Base-by-base conservation (phyloP, 345 rosid species). In the Euclidium syriacum region DNA sequence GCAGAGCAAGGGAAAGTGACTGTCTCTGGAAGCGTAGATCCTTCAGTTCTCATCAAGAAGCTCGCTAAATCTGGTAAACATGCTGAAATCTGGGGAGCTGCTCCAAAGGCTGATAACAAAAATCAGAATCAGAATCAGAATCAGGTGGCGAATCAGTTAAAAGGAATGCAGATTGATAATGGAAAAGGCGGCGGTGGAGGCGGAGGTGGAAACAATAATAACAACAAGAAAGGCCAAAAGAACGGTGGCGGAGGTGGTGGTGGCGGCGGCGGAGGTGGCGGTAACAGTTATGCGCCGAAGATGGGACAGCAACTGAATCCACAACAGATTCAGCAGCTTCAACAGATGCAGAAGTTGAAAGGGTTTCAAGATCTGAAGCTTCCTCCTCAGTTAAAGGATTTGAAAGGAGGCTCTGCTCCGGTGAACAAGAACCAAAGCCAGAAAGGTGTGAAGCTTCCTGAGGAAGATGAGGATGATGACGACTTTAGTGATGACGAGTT, bases 31-130 rank as follows among this genome's bases (percentile, higher is more conserved):
- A 89, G 73, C 47, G 80, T 83, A 55, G 84, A 81, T 78, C 94
- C 95, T 3, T 47, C 52, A 0, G 47, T 82, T 10, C 87, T 92
- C 33, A 85, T 92, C 67, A 92, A 87, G 82, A 88, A 84, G 80
- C 96, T 92, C 19, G 77, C 85, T 8, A 89, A 92, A 79, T 80
- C 91, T 48, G 98, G 98, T 25, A 92, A 92, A 74, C 89, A 83
- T 81, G 96, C 95, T 18, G 98, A 89, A 78, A 56, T 87, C 23
- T 89, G 96, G 95, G 95, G 86, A 2, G 78, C 84, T 23, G 78
- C 84, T 23, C 77, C 79, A 48, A 88, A 86, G 72, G 53, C n/a
- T n/a, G n/a, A 74, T 54, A 81, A 76, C 74, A 80, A 73, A 72
- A 67, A 73, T 58, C 53, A 27, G 0, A 80, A 75, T 62, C 86